phyloP scores from a whole-genome alignment of 257 asterid species.

The Jacaranda mimosifolia region DNA sequence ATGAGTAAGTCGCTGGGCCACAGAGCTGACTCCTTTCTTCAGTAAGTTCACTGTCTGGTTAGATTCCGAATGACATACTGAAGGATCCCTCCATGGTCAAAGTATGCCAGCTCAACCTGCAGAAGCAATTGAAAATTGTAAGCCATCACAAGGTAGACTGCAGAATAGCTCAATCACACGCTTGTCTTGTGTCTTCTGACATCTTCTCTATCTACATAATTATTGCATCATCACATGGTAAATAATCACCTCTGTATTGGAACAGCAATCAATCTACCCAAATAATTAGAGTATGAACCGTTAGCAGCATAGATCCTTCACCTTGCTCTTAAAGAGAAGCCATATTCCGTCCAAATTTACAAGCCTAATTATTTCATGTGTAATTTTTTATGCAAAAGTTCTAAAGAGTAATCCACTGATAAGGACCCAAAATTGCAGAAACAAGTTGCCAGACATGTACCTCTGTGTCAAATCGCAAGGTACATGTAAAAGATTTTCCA shows the following conservation, averaged over 20 bases:
- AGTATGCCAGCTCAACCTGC: slow-evolving; percentile 79
- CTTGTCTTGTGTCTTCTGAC: background rate
- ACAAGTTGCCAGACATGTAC: slow-evolving; percentile 43
- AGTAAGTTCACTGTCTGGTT: slow-evolving; percentile 44
- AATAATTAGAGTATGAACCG: background rate
- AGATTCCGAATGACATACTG: slow-evolving; percentile 66
- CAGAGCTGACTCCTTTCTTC: background rate
- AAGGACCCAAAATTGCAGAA: background rate
- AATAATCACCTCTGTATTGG: background rate
- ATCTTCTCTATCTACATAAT: background rate
- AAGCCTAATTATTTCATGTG: too few relatives aligned
- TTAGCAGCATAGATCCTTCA: background rate
- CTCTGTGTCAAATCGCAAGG: slow-evolving; percentile 86
- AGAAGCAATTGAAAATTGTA: slow-evolving; percentile 3
- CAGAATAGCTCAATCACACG: background rate
- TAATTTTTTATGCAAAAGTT: background rate
- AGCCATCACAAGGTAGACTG: background rate
- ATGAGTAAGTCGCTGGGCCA: slow-evolving; percentile 1
- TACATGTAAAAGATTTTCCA: slow-evolving; percentile 80
- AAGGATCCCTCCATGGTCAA: slow-evolving; percentile 78
- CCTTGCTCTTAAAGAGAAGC: background rate
- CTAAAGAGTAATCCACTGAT: background rate
- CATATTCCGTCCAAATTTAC: background rate
- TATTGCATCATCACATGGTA: background rate
- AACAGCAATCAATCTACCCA: background rate